Conservation (phyloP, 441 rosid species). For the Adansonia rubrostipa region DNA sequence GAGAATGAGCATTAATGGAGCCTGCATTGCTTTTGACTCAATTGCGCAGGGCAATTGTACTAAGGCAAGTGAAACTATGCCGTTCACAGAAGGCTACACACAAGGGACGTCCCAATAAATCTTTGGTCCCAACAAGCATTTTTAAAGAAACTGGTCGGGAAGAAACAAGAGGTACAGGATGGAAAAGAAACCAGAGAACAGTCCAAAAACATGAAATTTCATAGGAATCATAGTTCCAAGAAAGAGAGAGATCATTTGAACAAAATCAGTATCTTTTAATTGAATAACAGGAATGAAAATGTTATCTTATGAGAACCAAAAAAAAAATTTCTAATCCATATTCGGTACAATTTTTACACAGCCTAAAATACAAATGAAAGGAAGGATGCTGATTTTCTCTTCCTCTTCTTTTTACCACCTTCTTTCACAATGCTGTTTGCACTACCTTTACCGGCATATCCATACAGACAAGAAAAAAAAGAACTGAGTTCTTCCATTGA, state of each 20-base stretch:
- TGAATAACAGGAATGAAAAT: conserved; percentile 2
- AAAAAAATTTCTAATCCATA: neutral
- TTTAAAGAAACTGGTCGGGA: neutral
- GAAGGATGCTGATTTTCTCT: neutral
- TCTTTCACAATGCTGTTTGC: conserved; percentile 3
- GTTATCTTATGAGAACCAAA: conserved; percentile 18
- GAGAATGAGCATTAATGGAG: neutral
- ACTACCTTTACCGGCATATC: neutral
- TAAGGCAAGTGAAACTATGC: neutral
- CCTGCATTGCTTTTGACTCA: neutral
- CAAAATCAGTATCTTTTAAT: conserved; percentile 8
- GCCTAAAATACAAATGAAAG: neutral
- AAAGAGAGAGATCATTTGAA: neutral
- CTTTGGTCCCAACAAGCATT: neutral
- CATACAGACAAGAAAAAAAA: neutral
- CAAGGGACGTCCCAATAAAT: neutral
- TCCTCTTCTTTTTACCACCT: neutral
- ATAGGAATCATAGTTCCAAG: neutral
- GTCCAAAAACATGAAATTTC: neutral
- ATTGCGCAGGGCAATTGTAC: neutral
- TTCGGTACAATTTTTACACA: neutral
- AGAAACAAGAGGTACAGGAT: neutral
- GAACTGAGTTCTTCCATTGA: neutral
- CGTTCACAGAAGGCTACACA: neutral
- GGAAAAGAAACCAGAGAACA: neutral